phyloP scores from a whole-genome alignment of 2,329 filamentous ascomycete species.

The Fusarium pseudonygamai region DNA sequence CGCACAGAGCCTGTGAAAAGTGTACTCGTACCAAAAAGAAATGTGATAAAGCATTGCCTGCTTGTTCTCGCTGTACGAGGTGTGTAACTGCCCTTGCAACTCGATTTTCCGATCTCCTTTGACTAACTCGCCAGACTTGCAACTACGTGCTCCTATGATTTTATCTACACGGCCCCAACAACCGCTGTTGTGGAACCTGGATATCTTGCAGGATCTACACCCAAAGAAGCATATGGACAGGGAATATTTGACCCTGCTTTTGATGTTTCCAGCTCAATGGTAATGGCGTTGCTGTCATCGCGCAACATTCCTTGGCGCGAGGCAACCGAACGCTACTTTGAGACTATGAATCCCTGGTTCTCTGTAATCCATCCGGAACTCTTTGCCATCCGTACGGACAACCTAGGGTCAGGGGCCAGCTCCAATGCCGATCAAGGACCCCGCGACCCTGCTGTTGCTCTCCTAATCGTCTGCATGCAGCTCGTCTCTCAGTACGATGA shows the following conservation, averaged over 20 bases:
- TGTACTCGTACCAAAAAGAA: conserved; percentile 52
- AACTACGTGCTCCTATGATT: conserved; percentile 50
- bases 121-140: conserved; percentile 33
- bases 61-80: conserved; percentile 50
- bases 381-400: conserved; percentile 47
- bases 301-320: conserved; percentile 51
- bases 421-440: conserved; percentile 26
- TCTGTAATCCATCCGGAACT: conserved; percentile 53
- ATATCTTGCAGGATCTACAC: conserved; percentile 38
- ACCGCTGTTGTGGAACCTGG: conserved; percentile 46
- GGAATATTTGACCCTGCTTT: conserved; percentile 45
- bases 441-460: conserved; percentile 46
- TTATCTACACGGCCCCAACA: conserved; percentile 49
- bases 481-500: conserved; percentile 52
- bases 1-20: conserved; percentile 51
- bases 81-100: conserved; percentile 22
- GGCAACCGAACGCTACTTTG: conserved; percentile 51
- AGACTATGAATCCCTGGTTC: conserved; percentile 54
- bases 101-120: not conserved
- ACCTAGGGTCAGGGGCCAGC: not conserved
- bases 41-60: conserved; percentile 50
- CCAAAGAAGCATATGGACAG: conserved; percentile 38
- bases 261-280: conserved; percentile 50
- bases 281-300: conserved; percentile 51
- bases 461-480: conserved; percentile 56